A percentile compares a stretch with the other conserved stretches of the same genome.
phyloP scores from a whole-genome alignment of 768 basidiomycete species.

The Lentinula sp. region DNA sequence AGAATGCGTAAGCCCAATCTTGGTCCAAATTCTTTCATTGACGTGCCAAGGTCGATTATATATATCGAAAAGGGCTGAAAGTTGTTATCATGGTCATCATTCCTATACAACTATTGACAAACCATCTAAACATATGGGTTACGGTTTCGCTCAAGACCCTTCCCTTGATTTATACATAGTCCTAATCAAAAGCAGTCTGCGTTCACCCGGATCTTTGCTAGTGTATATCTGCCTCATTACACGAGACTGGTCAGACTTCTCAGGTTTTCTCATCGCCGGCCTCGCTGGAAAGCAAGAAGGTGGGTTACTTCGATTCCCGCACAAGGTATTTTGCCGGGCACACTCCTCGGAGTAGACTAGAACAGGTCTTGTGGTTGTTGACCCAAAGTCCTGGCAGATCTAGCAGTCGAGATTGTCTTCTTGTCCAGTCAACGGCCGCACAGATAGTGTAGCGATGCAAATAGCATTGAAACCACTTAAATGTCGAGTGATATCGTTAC shows the following conservation, averaged over 20 bases:
- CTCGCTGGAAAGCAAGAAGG: background rate
- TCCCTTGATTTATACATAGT: background rate
- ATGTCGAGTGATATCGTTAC: conserved; percentile 24
- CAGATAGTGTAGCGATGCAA: background rate
- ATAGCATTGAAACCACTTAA: background rate
- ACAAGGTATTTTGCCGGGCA: background rate
- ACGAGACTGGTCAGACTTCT: background rate
- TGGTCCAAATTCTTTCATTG: background rate
- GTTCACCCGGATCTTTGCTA: background rate
- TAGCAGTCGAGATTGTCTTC: background rate
- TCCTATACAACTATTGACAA: too few species aligned
- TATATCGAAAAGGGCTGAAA: too few species aligned
- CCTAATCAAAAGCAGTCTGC: background rate
- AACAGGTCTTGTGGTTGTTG: background rate
- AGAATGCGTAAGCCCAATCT: background rate
- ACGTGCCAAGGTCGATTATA: background rate
- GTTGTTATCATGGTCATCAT: too few species aligned
- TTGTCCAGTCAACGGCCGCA: background rate
- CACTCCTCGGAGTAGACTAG: background rate
- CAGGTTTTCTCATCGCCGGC: background rate
- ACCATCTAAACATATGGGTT: too few species aligned
- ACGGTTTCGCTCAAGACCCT: too few species aligned
- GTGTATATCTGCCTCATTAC: background rate
- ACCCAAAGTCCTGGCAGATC: background rate
- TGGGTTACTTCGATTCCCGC: too few species aligned